Conservation (phyloP, 345 rosid species). For the Cardiospermum halicacabum region DNA sequence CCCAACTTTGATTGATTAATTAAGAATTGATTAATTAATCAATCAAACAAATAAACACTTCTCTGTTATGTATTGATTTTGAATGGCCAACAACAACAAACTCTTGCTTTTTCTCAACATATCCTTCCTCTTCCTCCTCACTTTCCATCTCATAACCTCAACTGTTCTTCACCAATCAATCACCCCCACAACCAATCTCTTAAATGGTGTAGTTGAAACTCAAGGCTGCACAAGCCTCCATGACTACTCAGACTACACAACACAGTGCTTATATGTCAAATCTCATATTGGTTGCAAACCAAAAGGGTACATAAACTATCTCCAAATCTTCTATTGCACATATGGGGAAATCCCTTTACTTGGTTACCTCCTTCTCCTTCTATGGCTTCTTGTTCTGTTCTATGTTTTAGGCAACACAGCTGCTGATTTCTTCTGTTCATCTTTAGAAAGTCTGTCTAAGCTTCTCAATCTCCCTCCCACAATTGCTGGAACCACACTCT, state of each 20-base stretch:
- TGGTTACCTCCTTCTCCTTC: constrained; percentile 47
- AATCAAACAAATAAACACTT: no score
- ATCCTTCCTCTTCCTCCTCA: constrained; percentile 44
- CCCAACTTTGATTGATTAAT: no score
- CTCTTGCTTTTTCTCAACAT: constrained; percentile 44
- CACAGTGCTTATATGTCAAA: constrained; percentile 60
- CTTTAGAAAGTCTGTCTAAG: constrained; percentile 67
- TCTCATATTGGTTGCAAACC: constrained; percentile 49
- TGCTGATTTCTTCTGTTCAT: constrained; percentile 72
- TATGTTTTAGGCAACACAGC: constrained; percentile 83
- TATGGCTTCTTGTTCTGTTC: constrained; percentile 72
- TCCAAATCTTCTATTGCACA: constrained; percentile 66
- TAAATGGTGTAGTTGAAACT: constrained; percentile 3
- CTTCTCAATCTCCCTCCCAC: constrained; percentile 77
- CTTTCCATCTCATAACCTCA: constrained; percentile 23
- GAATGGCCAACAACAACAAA: constrained; percentile 39
- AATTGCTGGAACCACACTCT: constrained; percentile 79
- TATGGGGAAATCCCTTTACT: constrained; percentile 41
- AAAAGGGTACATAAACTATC: constrained; percentile 84
- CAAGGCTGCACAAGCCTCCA: constrained; percentile 37
- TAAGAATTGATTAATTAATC: no score
- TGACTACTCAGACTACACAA: constrained; percentile 35
- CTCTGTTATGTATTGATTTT: no score
- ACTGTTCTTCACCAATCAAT: constrained; percentile 18
- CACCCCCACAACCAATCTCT: constrained; percentile 1